phyloP scores from a whole-genome alignment of 2,329 filamentous ascomycete genomes.

The Arthrobotrys entomopaga region DNA sequence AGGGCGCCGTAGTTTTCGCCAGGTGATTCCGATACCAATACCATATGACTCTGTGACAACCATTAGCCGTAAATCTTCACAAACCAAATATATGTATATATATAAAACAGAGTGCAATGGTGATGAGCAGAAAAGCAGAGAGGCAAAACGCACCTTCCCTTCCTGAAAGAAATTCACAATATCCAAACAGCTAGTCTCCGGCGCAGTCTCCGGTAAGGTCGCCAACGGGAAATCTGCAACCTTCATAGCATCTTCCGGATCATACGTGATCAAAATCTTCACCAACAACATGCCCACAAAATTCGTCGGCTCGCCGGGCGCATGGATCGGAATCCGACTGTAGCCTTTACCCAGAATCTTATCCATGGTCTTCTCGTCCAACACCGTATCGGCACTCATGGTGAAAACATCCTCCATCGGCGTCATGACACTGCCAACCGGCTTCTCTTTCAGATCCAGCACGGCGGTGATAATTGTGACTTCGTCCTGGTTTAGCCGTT shows the following conservation, averaged over 20 bases:
- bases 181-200: slow-evolving; percentile 95
- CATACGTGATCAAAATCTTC: slow-evolving; percentile 98
- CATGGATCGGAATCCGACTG: slow-evolving; percentile 93
- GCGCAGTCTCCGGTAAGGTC: slow-evolving; percentile 91
- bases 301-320: slow-evolving; percentile 81
- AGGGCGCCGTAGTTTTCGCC: slow-evolving; percentile 91
- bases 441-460: slow-evolving; percentile 93
- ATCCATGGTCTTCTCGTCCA: slow-evolving; percentile 95
- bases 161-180: slow-evolving; percentile 99
- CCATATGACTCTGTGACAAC: slow-evolving; percentile 75
- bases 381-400: slow-evolving; percentile 91
- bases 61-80: background rate
- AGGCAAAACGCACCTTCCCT: slow-evolving; percentile 70
- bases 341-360: slow-evolving; percentile 92
- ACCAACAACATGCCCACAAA: slow-evolving; percentile 98
- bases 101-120: background rate
- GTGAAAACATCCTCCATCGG: slow-evolving; percentile 98
- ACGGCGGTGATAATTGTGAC: slow-evolving; percentile 99
- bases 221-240: slow-evolving; percentile 92
- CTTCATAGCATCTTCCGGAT: slow-evolving; percentile 87
- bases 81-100: background rate
- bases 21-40: slow-evolving; percentile 88
- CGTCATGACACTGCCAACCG: slow-evolving; percentile 96
- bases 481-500: slow-evolving; percentile 94
- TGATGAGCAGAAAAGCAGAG: no score